Percentiles rank a stretch among this genome's conserved stretches.
Evolutionary conservation across 768 basidiomycete species (phyloP).

Genomic region (Cyclocybe cylindracea): DNA sequence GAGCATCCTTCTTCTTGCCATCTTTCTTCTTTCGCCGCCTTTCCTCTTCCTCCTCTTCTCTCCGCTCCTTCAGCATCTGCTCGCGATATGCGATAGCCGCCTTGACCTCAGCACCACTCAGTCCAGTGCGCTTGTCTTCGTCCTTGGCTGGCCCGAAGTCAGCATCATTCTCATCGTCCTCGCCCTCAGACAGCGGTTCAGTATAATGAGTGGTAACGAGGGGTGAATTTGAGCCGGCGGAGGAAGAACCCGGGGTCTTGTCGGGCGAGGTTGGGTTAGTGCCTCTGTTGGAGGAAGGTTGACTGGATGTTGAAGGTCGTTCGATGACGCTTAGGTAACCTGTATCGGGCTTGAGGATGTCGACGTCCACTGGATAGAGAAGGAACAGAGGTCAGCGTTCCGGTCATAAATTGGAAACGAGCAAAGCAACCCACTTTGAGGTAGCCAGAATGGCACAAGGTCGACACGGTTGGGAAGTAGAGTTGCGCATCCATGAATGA

Average conservation of each 20-base stretch:
- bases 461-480: constrained; percentile 91
- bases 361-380: constrained; percentile 73
- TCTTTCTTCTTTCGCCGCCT: constrained; percentile 19
- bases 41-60: constrained; percentile 30
- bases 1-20: constrained; percentile 25
- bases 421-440: constrained; percentile 66
- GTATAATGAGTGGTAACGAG: constrained; percentile 49
- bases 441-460: constrained; percentile 97
- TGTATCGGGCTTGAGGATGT: constrained; percentile 91
- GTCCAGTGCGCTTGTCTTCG: constrained; percentile 78
- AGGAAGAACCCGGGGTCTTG: constrained; percentile 21
- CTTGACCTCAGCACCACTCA: constrained; percentile 72
- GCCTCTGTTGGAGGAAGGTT: constrained; percentile 45
- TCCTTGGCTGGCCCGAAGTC: constrained; percentile 71
- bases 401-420: not conserved
- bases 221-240: constrained; percentile 43
- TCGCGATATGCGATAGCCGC: constrained; percentile 89
- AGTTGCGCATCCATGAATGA: constrained; percentile 95
- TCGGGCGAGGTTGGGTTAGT: constrained; percentile 19
- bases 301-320: constrained; percentile 55
- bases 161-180: constrained; percentile 72
- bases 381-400: not conserved
- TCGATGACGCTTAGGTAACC: constrained; percentile 73
- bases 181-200: constrained; percentile 95
- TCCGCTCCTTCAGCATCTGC: constrained; percentile 62